Base-by-base conservation (phyloP, 441 rosid genomes). In the Arabidopsis hybrid region DNA sequence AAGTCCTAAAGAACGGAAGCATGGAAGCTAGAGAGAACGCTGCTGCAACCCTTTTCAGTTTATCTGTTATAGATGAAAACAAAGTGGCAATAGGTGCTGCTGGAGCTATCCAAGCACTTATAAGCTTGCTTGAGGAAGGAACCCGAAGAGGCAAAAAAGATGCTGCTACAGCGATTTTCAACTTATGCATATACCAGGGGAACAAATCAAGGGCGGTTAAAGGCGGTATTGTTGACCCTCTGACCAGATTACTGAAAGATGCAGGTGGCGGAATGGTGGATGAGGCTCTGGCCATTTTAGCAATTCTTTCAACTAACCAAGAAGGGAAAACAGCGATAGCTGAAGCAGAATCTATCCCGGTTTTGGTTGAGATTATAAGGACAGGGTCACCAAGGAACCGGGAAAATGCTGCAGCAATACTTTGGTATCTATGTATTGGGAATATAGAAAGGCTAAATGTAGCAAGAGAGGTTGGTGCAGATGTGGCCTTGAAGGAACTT, bases 11-110 rank as follows among this genome's bases (percentile, higher is more conserved):
- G 81, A 87, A 78, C 8, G 98, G 97, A 65, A 93, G 99, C 86
- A 93, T 91, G 97, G 97, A 93, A 74, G 98, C 99, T 29, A 86
- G 98, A 78, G 99, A 95, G 83, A 95, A 95, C 73, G 99, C 99
- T 11, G 99, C 97, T 1, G 98, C 99, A 6, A 93, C 98, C 13
- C 97, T 95, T 58, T 95, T 95, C 80, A 95, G 99, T 76, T 82
- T 93, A 77, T 95, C 98, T 6, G 97, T 93, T 47, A 16, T 95
- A 14, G 99, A 95, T 66, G 98, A 93, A 78, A 93, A 91, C 82
- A 95, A 93, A 84, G 97, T 95, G 58, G 85, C 97, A 0, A 95
- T 93, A 60, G 99, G 99, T 61, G 95, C 93, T 51, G 97, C 98
- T 2, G 99, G 97, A 56, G 99, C 99, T 3, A 83, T 95, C 81